phyloP scores from a whole-genome alignment of 768 basidiomycete species.

The Postia placenta region DNA sequence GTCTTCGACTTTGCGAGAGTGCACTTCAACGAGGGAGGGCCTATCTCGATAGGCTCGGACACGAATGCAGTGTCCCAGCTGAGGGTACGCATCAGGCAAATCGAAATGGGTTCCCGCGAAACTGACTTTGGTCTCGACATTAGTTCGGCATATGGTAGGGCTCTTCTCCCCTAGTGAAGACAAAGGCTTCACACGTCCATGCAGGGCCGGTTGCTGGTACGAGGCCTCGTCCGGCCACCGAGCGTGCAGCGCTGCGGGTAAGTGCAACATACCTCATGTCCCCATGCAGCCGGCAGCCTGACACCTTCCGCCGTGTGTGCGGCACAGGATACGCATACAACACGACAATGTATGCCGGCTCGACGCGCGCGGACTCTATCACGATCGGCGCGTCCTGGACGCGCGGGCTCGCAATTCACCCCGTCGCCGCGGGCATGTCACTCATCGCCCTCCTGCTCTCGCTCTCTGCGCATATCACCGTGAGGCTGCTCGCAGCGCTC shows the following conservation, averaged over 20 bases:
- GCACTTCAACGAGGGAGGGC: conserved; percentile 34
- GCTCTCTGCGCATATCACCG: conserved; percentile 48
- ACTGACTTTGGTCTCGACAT: neutral
- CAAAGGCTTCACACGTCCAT: neutral
- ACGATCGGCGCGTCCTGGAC: conserved; percentile 59
- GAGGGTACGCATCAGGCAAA: conserved; percentile 41
- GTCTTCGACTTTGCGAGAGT: conserved; percentile 62
- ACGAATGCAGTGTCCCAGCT: conserved; percentile 33
- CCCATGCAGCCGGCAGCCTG: too few species aligned
- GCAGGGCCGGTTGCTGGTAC: conserved; percentile 55
- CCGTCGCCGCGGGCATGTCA: conserved; percentile 55
- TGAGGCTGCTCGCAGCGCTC: conserved; percentile 38
- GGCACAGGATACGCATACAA: conserved; percentile 52
- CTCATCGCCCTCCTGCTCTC: conserved; percentile 61
- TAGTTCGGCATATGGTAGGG: conserved; percentile 71
- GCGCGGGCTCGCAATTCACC: conserved; percentile 66
- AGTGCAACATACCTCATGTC: too few species aligned
- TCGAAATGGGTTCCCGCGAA: neutral
- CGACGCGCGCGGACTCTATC: conserved; percentile 26
- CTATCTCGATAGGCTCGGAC: conserved; percentile 14
- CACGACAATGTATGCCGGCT: conserved; percentile 35
- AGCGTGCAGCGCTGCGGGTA: conserved; percentile 45
- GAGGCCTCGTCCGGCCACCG: conserved; percentile 37
- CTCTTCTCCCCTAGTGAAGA: neutral
- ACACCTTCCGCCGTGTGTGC: too few species aligned